A percentile compares a stretch with the other conserved stretches of the same genome.
phyloP scores from a whole-genome alignment of 495 filamentous ascomycete genomes.

The Bacidia gigantensis region DNA sequence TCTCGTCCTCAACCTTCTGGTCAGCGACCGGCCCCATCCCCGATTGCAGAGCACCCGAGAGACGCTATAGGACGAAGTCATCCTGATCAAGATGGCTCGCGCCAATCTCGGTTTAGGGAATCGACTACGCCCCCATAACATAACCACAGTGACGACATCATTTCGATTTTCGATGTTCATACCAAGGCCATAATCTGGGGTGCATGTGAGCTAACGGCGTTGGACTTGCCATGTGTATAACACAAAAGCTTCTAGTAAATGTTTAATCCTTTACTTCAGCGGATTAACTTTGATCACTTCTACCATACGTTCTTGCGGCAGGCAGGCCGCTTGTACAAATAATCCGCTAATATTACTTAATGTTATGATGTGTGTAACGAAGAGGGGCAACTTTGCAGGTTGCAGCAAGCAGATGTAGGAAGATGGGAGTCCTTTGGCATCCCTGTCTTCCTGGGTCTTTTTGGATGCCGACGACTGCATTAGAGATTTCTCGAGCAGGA shows the following conservation, averaged over 20 bases:
- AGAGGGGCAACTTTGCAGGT: background rate
- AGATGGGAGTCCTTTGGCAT: background rate
- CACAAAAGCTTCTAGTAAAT: slow-evolving; percentile 7
- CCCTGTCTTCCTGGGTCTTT: background rate
- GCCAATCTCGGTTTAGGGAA: slow-evolving; percentile 43
- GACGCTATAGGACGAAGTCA: slow-evolving; percentile 41
- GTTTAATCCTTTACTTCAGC: slow-evolving; percentile 3
- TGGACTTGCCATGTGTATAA: background rate
- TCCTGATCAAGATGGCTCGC: slow-evolving; percentile 40
- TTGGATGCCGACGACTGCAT: background rate
- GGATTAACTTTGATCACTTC: slow-evolving; percentile 1
- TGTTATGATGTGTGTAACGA: slow-evolving; percentile 2
- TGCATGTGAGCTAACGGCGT: background rate
- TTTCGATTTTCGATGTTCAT: background rate
- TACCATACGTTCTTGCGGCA: background rate
- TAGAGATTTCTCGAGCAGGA: background rate
- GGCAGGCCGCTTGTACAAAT: slow-evolving; percentile 1
- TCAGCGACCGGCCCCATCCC: slow-evolving; percentile 16
- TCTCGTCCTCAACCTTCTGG: slow-evolving; percentile 18
- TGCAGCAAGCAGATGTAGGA: background rate
- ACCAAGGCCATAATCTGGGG: background rate
- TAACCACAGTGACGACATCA: background rate
- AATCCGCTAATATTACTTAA: slow-evolving; percentile 1
- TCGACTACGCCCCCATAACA: slow-evolving; percentile 15
- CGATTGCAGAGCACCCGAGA: slow-evolving; percentile 13